Base-by-base conservation (phyloP, 2,329 filamentous ascomycete species). In the Pseudogymnoascus sp. region DNA sequence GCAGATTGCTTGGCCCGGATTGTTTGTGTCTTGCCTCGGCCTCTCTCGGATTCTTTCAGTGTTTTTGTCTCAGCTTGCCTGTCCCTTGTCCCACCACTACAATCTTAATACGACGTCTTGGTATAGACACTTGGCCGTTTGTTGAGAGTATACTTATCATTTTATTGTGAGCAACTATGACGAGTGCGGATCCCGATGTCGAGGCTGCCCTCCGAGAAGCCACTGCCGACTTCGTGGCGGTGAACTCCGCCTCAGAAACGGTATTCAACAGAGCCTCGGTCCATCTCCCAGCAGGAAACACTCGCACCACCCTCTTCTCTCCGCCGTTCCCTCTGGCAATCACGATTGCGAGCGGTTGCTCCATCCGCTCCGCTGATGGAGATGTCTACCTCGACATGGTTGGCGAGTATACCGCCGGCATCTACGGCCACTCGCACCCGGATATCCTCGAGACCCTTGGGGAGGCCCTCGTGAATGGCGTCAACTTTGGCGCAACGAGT, bases 351-450 rank as follows among this genome's bases (percentile, higher is more conserved):
- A 33, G 29, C 7, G 53, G 53, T 35, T 33, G 26, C 53, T 33
- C 26, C 11, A 37, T 59, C 33, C 53, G 53, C 53, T 59, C 53
- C 4, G 29, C 53, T 11, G 67, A 71, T 64, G 68, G 66, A 1
- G 62, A 68, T 29, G 59, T 53, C 0, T 87, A 87, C 70, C 75
- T 80, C 13, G 86, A 90, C 68, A 76, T 89, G 6, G 76, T 86
- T 1, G 81, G 82, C 35, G 86, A 89, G 71, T 84, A 84, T 68
- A 84, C 83, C 0, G 87, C 87, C 1, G 85, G 83, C 1, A 76
- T 90, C 11, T 88, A 83, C 69, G 87, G 87, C 0, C 86, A 90
- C 73, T 86, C 82, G 1, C 78, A 88, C 62, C 80, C 82, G 0
- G 67, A 75, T 1, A 82, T 90, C 62, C 71, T 77, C 2, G 68